Conservation (phyloP, 257 asterid species). For the Rehmannia glutinosa region DNA sequence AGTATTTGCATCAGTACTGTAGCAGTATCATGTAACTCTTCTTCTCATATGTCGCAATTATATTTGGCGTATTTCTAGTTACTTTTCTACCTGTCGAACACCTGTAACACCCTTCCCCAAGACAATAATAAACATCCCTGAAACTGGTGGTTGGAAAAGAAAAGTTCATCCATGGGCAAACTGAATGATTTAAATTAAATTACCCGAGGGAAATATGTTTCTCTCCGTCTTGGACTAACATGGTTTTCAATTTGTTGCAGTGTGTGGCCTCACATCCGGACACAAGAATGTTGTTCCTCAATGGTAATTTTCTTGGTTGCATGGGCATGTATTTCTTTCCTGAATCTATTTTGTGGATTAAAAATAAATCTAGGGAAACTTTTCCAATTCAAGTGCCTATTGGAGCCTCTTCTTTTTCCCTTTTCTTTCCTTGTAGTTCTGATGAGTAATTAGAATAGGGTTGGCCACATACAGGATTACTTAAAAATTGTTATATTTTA, state of each 20-base stretch:
- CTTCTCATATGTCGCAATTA: neutral
- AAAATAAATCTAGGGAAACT: neutral
- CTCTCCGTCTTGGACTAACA: slow-evolving; percentile 12
- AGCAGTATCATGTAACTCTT: neutral
- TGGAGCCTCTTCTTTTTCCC: slow-evolving; percentile 8
- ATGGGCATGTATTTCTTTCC: neutral
- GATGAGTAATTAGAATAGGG: neutral
- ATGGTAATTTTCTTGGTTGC: slow-evolving; percentile 51
- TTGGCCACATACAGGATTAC: too few relatives aligned
- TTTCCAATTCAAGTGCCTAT: neutral
- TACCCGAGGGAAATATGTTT: neutral
- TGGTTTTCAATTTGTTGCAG: slow-evolving; percentile 43
- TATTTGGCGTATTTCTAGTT: too few relatives aligned
- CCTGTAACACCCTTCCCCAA: too few relatives aligned
- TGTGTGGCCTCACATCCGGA: slow-evolving; percentile 96
- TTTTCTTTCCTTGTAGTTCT: neutral
- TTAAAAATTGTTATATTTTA: neutral
- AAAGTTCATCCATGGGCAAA: too few relatives aligned
- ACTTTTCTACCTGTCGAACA: too few relatives aligned
- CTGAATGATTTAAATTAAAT: too few relatives aligned
- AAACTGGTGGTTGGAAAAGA: too few relatives aligned
- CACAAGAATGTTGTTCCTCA: slow-evolving; percentile 85
- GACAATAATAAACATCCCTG: too few relatives aligned
- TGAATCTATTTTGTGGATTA: neutral
- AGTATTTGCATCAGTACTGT: neutral